phyloP scores from a whole-genome alignment of 2,329 filamentous ascomycete species.

The Ambrosiella xylebori region DNA sequence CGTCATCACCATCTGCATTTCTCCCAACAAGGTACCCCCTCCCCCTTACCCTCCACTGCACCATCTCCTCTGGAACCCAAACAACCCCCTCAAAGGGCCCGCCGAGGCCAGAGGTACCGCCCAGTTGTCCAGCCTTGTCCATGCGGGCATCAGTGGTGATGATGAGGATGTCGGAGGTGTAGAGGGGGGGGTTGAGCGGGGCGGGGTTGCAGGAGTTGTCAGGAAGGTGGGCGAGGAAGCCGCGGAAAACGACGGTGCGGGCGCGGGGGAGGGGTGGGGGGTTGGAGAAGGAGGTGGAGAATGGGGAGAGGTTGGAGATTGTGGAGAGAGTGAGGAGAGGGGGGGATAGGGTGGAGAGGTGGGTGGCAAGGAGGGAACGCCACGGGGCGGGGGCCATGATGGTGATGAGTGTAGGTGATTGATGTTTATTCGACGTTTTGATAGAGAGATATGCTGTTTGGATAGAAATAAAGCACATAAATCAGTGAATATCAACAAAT shows the following conservation, averaged over 20 bases:
- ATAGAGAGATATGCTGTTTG: too few relatives aligned
- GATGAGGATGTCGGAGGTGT: constrained; percentile 59
- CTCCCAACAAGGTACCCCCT: constrained; percentile 56
- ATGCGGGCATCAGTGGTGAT: constrained; percentile 83
- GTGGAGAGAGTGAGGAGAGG: constrained; percentile 35
- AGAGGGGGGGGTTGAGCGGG: constrained; percentile 48
- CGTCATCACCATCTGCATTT: constrained; percentile 35
- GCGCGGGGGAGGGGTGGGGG: constrained; percentile 32
- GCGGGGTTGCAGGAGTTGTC: constrained; percentile 57
- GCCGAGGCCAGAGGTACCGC: constrained; percentile 36
- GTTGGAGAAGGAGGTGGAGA: constrained; percentile 18
- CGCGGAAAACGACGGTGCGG: constrained; percentile 69
- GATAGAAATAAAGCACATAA: too few relatives aligned
- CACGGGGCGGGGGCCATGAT: constrained; percentile 27
- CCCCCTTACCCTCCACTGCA: constrained; percentile 82
- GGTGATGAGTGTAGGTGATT: not conserved
- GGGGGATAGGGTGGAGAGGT: constrained; percentile 29
- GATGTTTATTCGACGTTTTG: not conserved
- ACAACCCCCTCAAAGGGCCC: constrained; percentile 69
- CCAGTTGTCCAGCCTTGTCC: constrained; percentile 63
- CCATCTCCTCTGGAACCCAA: constrained; percentile 53
- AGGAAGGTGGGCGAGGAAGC: constrained; percentile 62
- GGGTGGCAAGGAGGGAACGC: constrained; percentile 34
- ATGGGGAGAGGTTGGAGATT: constrained; percentile 20
- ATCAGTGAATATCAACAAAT: too few relatives aligned